phyloP scores from a whole-genome alignment of 106 monocot species.

The Allium cepa region DNA sequence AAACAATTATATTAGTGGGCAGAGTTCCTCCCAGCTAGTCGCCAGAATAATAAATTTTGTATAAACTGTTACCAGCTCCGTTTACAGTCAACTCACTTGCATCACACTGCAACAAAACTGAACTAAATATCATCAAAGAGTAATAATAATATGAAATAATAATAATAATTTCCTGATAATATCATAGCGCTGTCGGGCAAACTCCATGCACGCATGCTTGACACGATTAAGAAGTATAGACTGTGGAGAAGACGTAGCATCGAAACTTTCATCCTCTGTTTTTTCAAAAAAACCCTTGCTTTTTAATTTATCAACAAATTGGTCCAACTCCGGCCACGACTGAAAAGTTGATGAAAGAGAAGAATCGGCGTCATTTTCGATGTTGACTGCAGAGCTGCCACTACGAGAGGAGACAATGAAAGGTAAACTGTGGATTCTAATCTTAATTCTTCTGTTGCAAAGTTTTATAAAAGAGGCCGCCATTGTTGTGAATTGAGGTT shows the following conservation, averaged over 20 bases:
- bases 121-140: not conserved
- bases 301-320: constrained; percentile 8
- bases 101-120: not conserved
- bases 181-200: constrained; percentile 77
- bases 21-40: too few relatives aligned
- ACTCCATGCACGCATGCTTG: constrained; percentile 70
- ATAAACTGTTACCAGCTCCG: too few relatives aligned
- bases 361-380: not conserved
- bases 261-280: not conserved
- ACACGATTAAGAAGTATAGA: constrained; percentile 27
- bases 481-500: too few relatives aligned
- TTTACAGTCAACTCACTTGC: not conserved
- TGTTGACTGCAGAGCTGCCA: not conserved
- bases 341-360: not conserved
- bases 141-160: not conserved
- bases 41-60: too few relatives aligned
- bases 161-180: constrained; percentile 40
- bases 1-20: too few relatives aligned
- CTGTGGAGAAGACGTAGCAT: not conserved
- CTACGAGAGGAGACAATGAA: constrained; percentile 1
- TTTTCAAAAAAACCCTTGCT: constrained; percentile 16
- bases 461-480: too few relatives aligned
- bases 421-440: too few relatives aligned
- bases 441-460: too few relatives aligned
- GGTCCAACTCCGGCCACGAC: constrained; percentile 19